Evolutionary conservation across 2,329 filamentous ascomycete genomes (phyloP).

Genomic region (Fusarium sp.): DNA sequence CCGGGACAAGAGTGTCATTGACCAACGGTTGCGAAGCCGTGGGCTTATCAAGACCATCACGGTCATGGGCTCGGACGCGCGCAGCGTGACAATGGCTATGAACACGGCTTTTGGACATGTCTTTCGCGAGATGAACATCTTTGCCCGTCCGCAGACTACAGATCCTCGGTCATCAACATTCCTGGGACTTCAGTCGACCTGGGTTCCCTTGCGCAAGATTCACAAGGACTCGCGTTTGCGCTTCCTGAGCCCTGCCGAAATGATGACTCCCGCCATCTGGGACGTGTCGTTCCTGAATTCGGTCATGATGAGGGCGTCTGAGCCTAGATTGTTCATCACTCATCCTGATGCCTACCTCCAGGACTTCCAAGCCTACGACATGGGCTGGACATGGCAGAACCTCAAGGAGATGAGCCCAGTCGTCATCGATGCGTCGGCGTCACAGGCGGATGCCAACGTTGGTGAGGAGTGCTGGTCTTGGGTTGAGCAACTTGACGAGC

Average conservation of each 20-base stretch:
- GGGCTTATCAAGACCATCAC: constrained; percentile 72
- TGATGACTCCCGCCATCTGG: constrained; percentile 76
- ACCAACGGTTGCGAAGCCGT: constrained; percentile 75
- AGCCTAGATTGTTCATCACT: constrained; percentile 76
- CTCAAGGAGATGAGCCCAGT: constrained; percentile 68
- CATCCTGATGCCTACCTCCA: constrained; percentile 78
- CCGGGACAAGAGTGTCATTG: constrained; percentile 66
- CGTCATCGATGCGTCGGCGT: constrained; percentile 55
- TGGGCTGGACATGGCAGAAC: constrained; percentile 74
- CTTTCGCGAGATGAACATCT: constrained; percentile 55
- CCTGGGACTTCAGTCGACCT: constrained; percentile 69
- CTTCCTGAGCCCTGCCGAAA: constrained; percentile 74
- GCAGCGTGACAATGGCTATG: constrained; percentile 71
- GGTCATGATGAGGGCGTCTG: constrained; percentile 74
- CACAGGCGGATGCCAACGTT: constrained; percentile 54
- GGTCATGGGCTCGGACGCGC: constrained; percentile 68
- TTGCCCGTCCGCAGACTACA: constrained; percentile 42
- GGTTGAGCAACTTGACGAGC: constrained; percentile 69
- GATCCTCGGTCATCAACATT: constrained; percentile 52
- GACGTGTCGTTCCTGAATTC: constrained; percentile 73
- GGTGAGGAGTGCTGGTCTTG: constrained; percentile 70
- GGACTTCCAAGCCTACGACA: constrained; percentile 60
- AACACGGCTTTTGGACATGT: constrained; percentile 67
- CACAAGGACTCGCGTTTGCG: constrained; percentile 75
- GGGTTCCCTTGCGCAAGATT: constrained; percentile 79